A percentile compares a stretch with the other conserved stretches of the same genome.
Conservation (phyloP, 345 rosid genomes). For the Nasturtium officinale region DNA sequence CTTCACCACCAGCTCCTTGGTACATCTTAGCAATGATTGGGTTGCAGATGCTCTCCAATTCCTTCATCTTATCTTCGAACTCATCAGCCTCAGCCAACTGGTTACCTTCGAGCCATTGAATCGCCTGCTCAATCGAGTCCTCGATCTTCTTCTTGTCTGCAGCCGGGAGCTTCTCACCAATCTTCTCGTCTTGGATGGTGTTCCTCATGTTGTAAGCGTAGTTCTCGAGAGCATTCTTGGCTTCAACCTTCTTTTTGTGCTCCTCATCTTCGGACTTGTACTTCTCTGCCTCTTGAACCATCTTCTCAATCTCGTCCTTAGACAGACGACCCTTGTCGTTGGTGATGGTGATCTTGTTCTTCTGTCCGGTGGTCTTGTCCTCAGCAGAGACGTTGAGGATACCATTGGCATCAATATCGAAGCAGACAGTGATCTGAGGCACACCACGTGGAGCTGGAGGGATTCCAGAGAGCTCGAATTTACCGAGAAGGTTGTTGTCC, state of each 20-base stretch:
- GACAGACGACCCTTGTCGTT: slow-evolving; percentile 79
- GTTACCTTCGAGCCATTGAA: slow-evolving; percentile 72
- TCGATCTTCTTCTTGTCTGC: slow-evolving; percentile 75
- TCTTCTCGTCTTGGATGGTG: slow-evolving; percentile 73
- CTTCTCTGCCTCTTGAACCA: slow-evolving; percentile 82
- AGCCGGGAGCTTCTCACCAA: slow-evolving; percentile 57
- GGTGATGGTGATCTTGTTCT: slow-evolving; percentile 79
- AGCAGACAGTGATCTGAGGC: slow-evolving; percentile 79
- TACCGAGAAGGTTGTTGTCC: slow-evolving; percentile 80
- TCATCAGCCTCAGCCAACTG: slow-evolving; percentile 79
- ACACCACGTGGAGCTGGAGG: slow-evolving; percentile 86
- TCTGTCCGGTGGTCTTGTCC: slow-evolving; percentile 78
- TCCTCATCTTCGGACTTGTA: slow-evolving; percentile 78
- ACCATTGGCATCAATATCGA: slow-evolving; percentile 77
- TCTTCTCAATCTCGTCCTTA: slow-evolving; percentile 73
- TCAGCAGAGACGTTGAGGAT: slow-evolving; percentile 83
- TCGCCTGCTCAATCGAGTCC: slow-evolving; percentile 60
- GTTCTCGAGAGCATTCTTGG: slow-evolving; percentile 74
- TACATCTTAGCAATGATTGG: slow-evolving; percentile 86
- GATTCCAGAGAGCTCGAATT: slow-evolving; percentile 76
- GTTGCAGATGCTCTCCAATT: slow-evolving; percentile 79
- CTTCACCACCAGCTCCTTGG: slow-evolving; percentile 66
- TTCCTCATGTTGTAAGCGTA: slow-evolving; percentile 80
- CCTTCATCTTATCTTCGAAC: slow-evolving; percentile 85
- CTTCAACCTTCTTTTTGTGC: slow-evolving; percentile 77